A percentile compares a stretch with the other conserved stretches of the same genome.
Evolutionary conservation across 2,329 filamentous ascomycete genomes (phyloP).

Genomic region (Aspergillus tanneri): DNA sequence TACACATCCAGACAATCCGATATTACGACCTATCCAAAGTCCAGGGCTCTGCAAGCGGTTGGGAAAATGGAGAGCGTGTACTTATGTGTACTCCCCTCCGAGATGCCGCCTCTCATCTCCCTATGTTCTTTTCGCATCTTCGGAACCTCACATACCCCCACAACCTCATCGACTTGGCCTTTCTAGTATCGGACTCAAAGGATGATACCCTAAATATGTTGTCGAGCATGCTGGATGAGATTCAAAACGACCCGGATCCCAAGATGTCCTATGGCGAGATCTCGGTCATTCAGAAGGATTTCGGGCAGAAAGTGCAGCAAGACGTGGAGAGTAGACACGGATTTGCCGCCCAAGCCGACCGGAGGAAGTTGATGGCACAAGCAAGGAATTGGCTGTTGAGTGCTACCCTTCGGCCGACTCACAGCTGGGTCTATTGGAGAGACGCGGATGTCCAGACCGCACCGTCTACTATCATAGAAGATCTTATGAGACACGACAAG

Average conservation of each 20-base stretch:
- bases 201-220: constrained; percentile 80
- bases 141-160: constrained; percentile 97
- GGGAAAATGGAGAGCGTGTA: constrained; percentile 95
- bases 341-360: constrained; percentile 89
- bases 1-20: constrained; percentile 88
- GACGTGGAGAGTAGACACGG: constrained; percentile 97
- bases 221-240: constrained; percentile 68
- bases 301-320: constrained; percentile 95
- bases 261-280: constrained; percentile 90
- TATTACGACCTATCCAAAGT: constrained; percentile 95
- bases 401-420: constrained; percentile 86
- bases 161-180: constrained; percentile 91
- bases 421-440: constrained; percentile 99
- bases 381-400: constrained; percentile 96
- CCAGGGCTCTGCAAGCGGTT: constrained; percentile 85
- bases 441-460: constrained; percentile 98
- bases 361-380: constrained; percentile 96
- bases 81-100: constrained; percentile 90
- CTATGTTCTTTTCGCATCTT: constrained; percentile 98
- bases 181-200: constrained; percentile 95
- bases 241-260: constrained; percentile 77
- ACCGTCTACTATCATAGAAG: constrained; percentile 92
- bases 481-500: constrained; percentile 98
- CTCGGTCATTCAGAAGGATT: constrained; percentile 97
- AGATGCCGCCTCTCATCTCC: constrained; percentile 86